Conservation (phyloP, 2,329 filamentous ascomycete genomes). For the Aureobasidium sp. region DNA sequence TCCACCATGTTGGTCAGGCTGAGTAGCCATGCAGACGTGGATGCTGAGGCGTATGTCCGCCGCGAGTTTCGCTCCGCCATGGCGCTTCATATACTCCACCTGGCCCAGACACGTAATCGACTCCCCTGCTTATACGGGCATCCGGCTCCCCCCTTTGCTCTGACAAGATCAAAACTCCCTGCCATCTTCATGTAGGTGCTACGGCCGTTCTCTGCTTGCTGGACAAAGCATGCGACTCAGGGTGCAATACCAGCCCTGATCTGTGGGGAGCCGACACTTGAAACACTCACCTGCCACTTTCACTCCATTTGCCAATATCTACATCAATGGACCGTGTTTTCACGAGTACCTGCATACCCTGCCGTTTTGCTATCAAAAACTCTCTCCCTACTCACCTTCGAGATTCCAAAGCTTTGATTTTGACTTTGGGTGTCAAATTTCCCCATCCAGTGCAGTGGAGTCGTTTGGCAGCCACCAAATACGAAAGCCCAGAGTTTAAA, state of each 20-base stretch:
- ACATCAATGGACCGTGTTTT: neutral
- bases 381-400: neutral
- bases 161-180: neutral
- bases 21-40: conserved; percentile 1
- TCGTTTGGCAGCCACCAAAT: conserved; percentile 10
- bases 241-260: neutral
- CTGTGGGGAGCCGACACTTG: conserved; percentile 12
- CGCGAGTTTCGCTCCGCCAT: conserved; percentile 6
- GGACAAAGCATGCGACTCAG: conserved; percentile 5
- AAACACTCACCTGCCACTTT: neutral
- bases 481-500: conserved; percentile 12
- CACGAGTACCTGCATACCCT: neutral
- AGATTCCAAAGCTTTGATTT: neutral
- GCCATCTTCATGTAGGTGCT: neutral
- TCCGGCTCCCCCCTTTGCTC: conserved; percentile 1
- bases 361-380: conserved; percentile 9
- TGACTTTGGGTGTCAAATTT: neutral
- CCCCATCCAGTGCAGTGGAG: neutral
- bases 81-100: conserved; percentile 6
- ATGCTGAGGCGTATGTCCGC: conserved; percentile 1
- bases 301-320: neutral
- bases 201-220: conserved; percentile 7
- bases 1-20: neutral
- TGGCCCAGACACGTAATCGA: conserved; percentile 1
- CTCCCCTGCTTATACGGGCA: conserved; percentile 12